Conservation (phyloP, 1,284 basidiomycete genomes). For the Meira nashicola region DNA sequence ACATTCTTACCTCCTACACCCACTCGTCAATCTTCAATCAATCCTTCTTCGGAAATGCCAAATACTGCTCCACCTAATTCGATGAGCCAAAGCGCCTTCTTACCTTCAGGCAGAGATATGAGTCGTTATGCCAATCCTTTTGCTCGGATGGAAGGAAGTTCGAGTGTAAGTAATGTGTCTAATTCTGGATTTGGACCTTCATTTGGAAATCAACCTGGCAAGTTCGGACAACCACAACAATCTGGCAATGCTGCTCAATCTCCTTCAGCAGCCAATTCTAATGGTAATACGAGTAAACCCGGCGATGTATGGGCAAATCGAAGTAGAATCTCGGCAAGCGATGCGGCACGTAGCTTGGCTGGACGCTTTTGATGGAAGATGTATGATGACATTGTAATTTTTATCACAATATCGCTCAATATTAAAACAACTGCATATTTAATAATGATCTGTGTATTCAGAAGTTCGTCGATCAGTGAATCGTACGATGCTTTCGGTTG, state of each 20-base stretch:
- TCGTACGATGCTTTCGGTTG: no score
- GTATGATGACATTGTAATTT: neutral
- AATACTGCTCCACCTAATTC: neutral
- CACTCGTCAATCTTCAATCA: neutral
- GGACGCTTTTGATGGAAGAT: conserved; percentile 3
- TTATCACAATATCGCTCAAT: no score
- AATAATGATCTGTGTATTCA: no score
- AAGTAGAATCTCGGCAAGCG: conserved; percentile 6
- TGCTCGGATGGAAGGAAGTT: neutral
- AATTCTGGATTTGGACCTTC: no score
- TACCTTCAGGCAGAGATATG: conserved; percentile 3
- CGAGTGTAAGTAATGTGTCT: no score
- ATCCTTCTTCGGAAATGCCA: no score
- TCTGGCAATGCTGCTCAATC: no score
- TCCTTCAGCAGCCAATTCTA: neutral
- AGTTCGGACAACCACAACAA: no score
- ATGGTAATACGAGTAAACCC: neutral
- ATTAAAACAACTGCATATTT: no score
- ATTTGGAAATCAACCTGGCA: no score
- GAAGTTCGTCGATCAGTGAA: no score
- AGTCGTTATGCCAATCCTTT: conserved; percentile 5
- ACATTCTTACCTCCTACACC: conserved; percentile 1
- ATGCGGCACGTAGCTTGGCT: conserved; percentile 8
- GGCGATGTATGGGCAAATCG: conserved; percentile 4
- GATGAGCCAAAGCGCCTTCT: conserved; percentile 7